A percentile compares a stretch with the other conserved stretches of the same genome.
phyloP scores from a whole-genome alignment of 305 asterid species.

The Coffea humblotiana region DNA sequence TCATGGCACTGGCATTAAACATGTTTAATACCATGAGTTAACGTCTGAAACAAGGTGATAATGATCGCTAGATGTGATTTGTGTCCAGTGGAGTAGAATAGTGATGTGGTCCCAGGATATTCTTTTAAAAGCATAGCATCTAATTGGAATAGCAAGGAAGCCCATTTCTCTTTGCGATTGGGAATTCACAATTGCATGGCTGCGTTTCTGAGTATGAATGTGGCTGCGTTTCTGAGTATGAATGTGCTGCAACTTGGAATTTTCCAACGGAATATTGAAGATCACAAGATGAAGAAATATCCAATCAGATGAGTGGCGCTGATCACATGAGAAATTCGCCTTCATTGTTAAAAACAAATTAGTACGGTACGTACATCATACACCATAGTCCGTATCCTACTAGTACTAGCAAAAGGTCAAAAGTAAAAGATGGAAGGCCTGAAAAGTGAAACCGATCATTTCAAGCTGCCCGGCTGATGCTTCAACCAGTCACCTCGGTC shows the following conservation, averaged over 20 bases:
- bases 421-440: too few species aligned
- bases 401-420: too few species aligned
- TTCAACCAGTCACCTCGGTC: too few species aligned
- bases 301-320: not conserved
- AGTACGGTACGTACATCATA: too few species aligned
- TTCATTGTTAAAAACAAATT: not conserved
- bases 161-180: not conserved
- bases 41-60: not conserved
- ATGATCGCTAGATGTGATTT: not conserved
- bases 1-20: too few species aligned
- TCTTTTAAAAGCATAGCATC: slow-evolving; percentile 2
- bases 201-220: not conserved
- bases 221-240: not conserved
- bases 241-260: not conserved
- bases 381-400: too few species aligned
- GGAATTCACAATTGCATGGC: not conserved
- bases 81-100: not conserved
- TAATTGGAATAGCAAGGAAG: not conserved
- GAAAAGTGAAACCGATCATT: too few species aligned
- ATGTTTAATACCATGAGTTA: too few species aligned
- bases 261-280: not conserved
- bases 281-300: not conserved
- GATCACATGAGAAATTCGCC: not conserved
- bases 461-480: too few species aligned
- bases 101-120: not conserved